Evolutionary conservation across 768 basidiomycete genomes (phyloP), one percentile per base, ranked within the genome.

Genomic region (Suillus tomentosus): DNA sequence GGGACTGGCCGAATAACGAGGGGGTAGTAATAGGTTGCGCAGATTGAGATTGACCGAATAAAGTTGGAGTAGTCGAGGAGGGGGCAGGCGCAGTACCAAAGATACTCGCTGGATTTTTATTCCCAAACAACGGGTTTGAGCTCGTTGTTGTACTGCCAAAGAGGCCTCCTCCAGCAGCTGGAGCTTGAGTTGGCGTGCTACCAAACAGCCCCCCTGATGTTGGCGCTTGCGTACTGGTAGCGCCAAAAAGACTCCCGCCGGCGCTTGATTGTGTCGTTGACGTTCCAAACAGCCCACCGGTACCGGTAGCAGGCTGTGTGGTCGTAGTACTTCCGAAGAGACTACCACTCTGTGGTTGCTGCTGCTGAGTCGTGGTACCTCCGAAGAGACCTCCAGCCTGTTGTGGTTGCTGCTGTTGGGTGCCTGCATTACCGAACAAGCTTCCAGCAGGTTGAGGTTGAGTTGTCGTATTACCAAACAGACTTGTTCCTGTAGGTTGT

Each of bases 51-150:
- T 71, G 76, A 40, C 76, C 76, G 58, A 79, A 81, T 53, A 77
- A 70, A 9, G 68, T 69, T n/a, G 74, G 67, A 24, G 74, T 62
- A 14, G 66, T 66, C 31, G 72, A 71, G 3, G 62, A 66, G 37
- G 43, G 68, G 19, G 60, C 48, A 15, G 62, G 54, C 37, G 61
- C 47, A 62, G 73, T 60, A 51, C 71, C 70, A 69, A 75, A 68
- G 50, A 73, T 54, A 39, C 68, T 71, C n/a, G 71, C 67, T 8
- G 76, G 72, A 19, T 69, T 69, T 61, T 72, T 74, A 60, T 74
- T 76, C 15, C 78, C 80, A 54, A 82, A 82, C 36, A 79, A 64
- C 45, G 76, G 71, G 58, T 77, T 72, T 47, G 70, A 43, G 37
- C 56, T 68, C 47, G 74, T 54, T 42, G 64, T 66, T 2, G 73